These are phyloP conservation scores for Inosperma sp. DNA, from an alignment of 768 basidiomycete species.

Conservation along the genomic window DNA sequence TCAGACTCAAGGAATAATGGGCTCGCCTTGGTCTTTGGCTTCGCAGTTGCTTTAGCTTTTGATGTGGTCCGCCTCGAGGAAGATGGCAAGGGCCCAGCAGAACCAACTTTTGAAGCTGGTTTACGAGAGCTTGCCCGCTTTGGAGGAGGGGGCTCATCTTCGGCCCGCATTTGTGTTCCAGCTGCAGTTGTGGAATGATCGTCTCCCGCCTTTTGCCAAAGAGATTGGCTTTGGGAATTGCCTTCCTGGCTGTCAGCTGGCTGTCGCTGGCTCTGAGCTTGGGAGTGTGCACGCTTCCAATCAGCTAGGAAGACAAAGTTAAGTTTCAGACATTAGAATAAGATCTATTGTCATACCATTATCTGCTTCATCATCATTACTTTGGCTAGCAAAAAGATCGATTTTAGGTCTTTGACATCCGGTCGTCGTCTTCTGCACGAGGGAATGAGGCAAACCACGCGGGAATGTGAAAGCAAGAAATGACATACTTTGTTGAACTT, in stretches of 20 bases:
- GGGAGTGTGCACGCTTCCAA: slow-evolving; percentile 44
- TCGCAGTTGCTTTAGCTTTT: slow-evolving; percentile 22
- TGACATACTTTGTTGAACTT: slow-evolving; percentile 76
- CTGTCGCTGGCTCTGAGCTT: slow-evolving; percentile 12
- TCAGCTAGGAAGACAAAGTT: slow-evolving; percentile 38
- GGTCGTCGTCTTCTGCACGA: slow-evolving; percentile 24
- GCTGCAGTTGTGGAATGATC: slow-evolving; percentile 12
- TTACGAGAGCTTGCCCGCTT: slow-evolving; percentile 22
- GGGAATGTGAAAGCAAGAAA: slow-evolving; percentile 11
- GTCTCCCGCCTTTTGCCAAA: too few relatives aligned
- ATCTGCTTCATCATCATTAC: slow-evolving; percentile 50
- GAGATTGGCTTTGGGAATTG: slow-evolving; percentile 11
- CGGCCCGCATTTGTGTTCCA: slow-evolving; percentile 21
- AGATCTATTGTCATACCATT: slow-evolving; percentile 30
- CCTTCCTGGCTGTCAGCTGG: slow-evolving; percentile 19
- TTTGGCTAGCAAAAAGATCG: slow-evolving; percentile 46
- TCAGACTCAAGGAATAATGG: slow-evolving; percentile 52
- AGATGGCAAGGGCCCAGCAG: slow-evolving; percentile 20
- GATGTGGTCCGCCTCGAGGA: slow-evolving; percentile 12
- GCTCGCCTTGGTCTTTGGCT: slow-evolving; percentile 33
- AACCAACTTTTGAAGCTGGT: slow-evolving; percentile 25
- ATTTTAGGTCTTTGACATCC: slow-evolving; percentile 33
- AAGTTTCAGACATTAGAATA: neutral
- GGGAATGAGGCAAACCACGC: neutral
- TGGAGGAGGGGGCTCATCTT: slow-evolving; percentile 28